Evolutionary conservation across 805 yeast genomes (phyloP).

Genomic region (Monosporozyma aerobia): DNA sequence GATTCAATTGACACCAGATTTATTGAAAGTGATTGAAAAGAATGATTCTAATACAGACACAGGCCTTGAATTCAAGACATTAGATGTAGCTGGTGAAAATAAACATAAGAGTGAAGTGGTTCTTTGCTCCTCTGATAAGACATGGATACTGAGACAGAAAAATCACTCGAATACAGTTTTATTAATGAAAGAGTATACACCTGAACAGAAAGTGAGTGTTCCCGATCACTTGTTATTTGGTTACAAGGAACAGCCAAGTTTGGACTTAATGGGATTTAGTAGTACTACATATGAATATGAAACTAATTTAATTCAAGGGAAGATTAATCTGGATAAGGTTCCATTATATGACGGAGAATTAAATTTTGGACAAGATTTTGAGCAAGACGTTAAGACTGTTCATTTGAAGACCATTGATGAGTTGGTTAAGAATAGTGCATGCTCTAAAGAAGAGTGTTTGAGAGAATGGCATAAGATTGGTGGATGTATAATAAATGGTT

Average conservation of each 20-base stretch:
- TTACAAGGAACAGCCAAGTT: slow-evolving; percentile 25
- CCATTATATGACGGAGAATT: slow-evolving; percentile 33
- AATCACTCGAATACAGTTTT: slow-evolving; percentile 84
- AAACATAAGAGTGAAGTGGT: slow-evolving; percentile 38
- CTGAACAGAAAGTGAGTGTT: slow-evolving; percentile 13
- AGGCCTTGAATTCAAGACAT: slow-evolving; percentile 24
- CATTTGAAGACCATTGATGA: slow-evolving; percentile 25
- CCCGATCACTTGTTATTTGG: slow-evolving; percentile 22
- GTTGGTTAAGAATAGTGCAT: slow-evolving; percentile 38
- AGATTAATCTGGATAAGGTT: slow-evolving; percentile 24
- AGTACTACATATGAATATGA: slow-evolving; percentile 31
- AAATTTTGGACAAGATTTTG: slow-evolving; percentile 4
- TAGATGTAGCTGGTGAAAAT: slow-evolving; percentile 7
- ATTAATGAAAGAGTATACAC: slow-evolving; percentile 32
- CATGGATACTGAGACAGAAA: slow-evolving; percentile 64
- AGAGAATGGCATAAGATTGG: slow-evolving; percentile 42
- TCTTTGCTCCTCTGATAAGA: slow-evolving; percentile 46
- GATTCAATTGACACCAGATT: slow-evolving; percentile 44
- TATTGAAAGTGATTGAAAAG: slow-evolving; percentile 31
- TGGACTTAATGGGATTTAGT: slow-evolving; percentile 25
- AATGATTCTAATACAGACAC: slow-evolving; percentile 4
- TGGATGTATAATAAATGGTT: slow-evolving; percentile 47
- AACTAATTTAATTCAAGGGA: slow-evolving; percentile 27
- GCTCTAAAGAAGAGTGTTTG: slow-evolving; percentile 47
- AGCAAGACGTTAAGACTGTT: slow-evolving; percentile 2